These are phyloP conservation scores for Mortierella sp. DNA, from an alignment of 371 early-diverging fungal genomes.

Conservation along the genomic window DNA sequence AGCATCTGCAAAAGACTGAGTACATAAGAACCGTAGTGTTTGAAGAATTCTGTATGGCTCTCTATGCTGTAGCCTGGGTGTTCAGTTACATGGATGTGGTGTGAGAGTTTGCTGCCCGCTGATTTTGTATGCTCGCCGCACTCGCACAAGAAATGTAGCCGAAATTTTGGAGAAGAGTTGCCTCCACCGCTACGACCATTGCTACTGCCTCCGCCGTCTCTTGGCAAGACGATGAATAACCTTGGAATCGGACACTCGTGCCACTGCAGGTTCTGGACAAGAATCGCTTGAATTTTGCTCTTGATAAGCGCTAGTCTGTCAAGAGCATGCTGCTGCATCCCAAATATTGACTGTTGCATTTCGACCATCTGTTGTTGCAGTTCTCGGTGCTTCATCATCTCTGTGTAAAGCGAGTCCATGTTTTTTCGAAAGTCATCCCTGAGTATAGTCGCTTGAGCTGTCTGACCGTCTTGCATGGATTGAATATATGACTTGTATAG, in stretches of 20 bases:
- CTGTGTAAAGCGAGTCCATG: background rate
- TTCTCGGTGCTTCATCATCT: conserved; percentile 13
- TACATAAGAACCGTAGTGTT: conserved; percentile 19
- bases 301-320: conserved; percentile 23
- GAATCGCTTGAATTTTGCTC: conserved; percentile 20
- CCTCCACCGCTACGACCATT: background rate
- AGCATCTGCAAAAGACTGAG: conserved; percentile 37
- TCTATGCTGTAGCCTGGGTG: conserved; percentile 29
- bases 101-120: conserved; percentile 14
- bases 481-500: conserved; percentile 4
- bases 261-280: conserved; percentile 13
- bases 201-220: background rate
- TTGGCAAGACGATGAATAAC: conserved; percentile 25
- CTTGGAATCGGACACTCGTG: conserved; percentile 28
- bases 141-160: conserved; percentile 47
- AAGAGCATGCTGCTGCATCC: conserved; percentile 26
- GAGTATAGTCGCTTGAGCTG: conserved; percentile 1
- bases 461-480: background rate
- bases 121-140: conserved; percentile 38
- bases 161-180: conserved; percentile 13
- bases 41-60: conserved; percentile 23
- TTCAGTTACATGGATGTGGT: conserved; percentile 33
- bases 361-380: conserved; percentile 22
- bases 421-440: conserved; percentile 12
- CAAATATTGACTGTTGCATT: conserved; percentile 20